Conservation (phyloP, 2,329 filamentous ascomycete genomes). For the Samsoniella hepiali region DNA sequence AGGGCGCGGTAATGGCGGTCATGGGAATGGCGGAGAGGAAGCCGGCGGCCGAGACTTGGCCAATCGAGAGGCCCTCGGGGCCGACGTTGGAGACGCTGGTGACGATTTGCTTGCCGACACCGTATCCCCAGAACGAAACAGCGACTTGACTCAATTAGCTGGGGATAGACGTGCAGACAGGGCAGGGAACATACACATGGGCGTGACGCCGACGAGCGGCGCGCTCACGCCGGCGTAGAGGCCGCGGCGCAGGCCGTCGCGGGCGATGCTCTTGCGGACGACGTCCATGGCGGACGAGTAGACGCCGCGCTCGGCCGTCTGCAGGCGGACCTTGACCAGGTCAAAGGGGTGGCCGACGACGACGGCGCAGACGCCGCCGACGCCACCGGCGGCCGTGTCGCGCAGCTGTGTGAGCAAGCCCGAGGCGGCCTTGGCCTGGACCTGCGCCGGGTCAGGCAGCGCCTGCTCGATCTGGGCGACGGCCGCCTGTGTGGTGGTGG, state of each 20-base stretch:
- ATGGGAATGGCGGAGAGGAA: slow-evolving; percentile 98
- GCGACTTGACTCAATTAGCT: slow-evolving; percentile 48
- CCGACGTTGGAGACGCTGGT: slow-evolving; percentile 61
- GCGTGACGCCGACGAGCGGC: slow-evolving; percentile 90
- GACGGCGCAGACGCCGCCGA: slow-evolving; percentile 91
- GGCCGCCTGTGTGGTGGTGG: slow-evolving; percentile 29
- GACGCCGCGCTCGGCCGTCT: slow-evolving; percentile 91
- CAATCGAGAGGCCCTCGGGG: slow-evolving; percentile 73
- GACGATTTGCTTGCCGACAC: slow-evolving; percentile 89
- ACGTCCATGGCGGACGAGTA: slow-evolving; percentile 91
- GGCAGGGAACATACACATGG: slow-evolving; percentile 77
- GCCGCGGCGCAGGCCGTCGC: slow-evolving; percentile 76
- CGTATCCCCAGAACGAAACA: slow-evolving; percentile 82
- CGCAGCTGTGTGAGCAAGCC: slow-evolving; percentile 57
- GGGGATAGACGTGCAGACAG: too few relatives aligned
- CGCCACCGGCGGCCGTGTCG: slow-evolving; percentile 84
- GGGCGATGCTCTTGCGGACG: slow-evolving; percentile 80
- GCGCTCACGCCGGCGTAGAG: slow-evolving; percentile 97
- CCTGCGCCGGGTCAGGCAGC: slow-evolving; percentile 37
- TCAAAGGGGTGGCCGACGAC: slow-evolving; percentile 96
- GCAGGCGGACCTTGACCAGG: slow-evolving; percentile 93
- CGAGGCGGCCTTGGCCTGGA: slow-evolving; percentile 35
- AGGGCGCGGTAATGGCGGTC: slow-evolving; percentile 97
- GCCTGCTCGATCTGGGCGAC: slow-evolving; percentile 44
- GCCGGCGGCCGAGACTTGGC: slow-evolving; percentile 84